Conservation (phyloP, 768 basidiomycete species). For the Auricularia sp. region DNA sequence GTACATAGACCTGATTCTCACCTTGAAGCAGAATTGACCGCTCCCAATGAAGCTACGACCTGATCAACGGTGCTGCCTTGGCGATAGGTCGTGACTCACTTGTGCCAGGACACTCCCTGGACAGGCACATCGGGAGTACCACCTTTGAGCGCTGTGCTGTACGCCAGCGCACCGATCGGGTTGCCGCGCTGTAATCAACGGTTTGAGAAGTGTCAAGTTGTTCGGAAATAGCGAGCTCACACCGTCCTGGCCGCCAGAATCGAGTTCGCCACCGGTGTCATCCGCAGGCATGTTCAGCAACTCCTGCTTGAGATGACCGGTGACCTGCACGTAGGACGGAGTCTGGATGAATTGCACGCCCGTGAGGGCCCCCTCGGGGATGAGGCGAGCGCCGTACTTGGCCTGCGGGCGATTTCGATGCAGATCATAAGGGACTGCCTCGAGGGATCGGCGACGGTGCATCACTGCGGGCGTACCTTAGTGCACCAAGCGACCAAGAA, state of each 20-base stretch:
- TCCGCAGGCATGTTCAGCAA: constrained; percentile 36
- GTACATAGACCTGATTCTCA: too few relatives aligned
- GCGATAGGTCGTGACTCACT: constrained; percentile 28
- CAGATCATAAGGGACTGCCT: background rate
- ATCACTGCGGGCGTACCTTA: background rate
- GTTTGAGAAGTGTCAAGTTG: background rate
- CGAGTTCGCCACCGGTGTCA: constrained; percentile 70
- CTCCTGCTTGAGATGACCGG: constrained; percentile 56
- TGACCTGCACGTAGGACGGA: constrained; percentile 42
- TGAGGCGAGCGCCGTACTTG: constrained; percentile 60
- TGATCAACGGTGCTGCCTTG: background rate
- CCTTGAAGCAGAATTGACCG: constrained; percentile 38
- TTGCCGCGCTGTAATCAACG: constrained; percentile 52
- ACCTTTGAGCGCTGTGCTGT: constrained; percentile 32
- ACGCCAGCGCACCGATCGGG: constrained; percentile 63
- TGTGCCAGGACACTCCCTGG: constrained; percentile 36
- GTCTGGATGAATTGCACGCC: constrained; percentile 49
- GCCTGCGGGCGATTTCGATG: constrained; percentile 34
- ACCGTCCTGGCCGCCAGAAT: constrained; percentile 27
- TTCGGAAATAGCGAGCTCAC: constrained; percentile 17
- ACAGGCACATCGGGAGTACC: constrained; percentile 30
- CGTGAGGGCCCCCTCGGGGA: constrained; percentile 51
- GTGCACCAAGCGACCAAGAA: constrained; percentile 65
- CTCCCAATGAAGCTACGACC: constrained; percentile 59
- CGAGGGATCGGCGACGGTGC: background rate